Conservation (phyloP, 805 yeast species). For the Ogataea pignaliae region DNA sequence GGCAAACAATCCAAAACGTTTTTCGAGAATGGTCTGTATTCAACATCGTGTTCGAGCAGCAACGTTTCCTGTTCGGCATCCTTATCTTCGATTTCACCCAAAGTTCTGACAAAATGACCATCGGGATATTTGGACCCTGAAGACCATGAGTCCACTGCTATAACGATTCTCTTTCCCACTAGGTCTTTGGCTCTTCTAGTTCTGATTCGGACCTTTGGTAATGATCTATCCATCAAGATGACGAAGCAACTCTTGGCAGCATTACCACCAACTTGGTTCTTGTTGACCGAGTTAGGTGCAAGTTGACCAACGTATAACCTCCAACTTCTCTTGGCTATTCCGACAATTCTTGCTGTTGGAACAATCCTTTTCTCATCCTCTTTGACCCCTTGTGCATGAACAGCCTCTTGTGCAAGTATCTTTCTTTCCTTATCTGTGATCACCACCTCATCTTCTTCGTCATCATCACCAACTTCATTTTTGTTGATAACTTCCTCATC, state of each 20-base stretch:
- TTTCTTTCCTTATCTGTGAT: constrained; percentile 69
- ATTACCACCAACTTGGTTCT: constrained; percentile 49
- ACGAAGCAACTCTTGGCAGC: constrained; percentile 79
- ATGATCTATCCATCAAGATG: constrained; percentile 78
- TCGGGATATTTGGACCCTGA: constrained; percentile 77
- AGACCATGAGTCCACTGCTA: constrained; percentile 93
- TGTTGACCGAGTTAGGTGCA: constrained; percentile 64
- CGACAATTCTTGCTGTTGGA: constrained; percentile 94
- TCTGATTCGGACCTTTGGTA: constrained; percentile 82
- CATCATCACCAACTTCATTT: constrained; percentile 54
- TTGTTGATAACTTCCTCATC: constrained; percentile 68
- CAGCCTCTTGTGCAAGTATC: constrained; percentile 72
- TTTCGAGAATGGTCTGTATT: constrained; percentile 91
- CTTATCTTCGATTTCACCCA: constrained; percentile 88
- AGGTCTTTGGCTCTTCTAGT: constrained; percentile 84
- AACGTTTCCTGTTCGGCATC: constrained; percentile 97
- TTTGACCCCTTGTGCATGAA: constrained; percentile 45
- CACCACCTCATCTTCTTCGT: constrained; percentile 35
- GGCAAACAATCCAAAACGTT: constrained; percentile 92
- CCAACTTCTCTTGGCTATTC: constrained; percentile 88
- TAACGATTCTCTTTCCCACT: constrained; percentile 84
- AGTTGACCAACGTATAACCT: constrained; percentile 93
- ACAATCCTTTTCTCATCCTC: constrained; percentile 47
- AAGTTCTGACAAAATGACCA: constrained; percentile 87
- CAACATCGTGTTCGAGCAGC: constrained; percentile 91